Conservation (phyloP, 2,329 filamentous ascomycete species). For the Arachnomyces sp. region DNA sequence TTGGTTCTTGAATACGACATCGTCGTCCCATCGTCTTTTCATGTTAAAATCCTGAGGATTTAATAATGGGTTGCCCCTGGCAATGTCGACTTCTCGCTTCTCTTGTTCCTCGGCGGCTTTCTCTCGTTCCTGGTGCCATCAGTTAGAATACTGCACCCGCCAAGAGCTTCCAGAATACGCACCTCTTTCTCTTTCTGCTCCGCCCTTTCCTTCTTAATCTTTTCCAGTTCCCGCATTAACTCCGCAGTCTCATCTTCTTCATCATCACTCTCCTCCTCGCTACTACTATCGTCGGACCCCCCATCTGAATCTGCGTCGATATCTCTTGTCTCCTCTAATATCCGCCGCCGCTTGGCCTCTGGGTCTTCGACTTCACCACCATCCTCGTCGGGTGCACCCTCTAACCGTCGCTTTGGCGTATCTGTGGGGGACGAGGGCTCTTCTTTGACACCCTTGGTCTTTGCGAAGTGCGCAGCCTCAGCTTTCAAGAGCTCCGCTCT, state of each 20-base stretch:
- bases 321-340: conserved; percentile 79
- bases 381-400: conserved; percentile 37
- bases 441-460: conserved; percentile 61
- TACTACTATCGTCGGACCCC: conserved; percentile 50
- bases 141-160: no score
- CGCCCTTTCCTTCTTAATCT: conserved; percentile 79
- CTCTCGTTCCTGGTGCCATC: conserved; percentile 57
- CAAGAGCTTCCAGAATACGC: conserved; percentile 7
- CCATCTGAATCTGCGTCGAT: conserved; percentile 75
- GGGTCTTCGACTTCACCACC: conserved; percentile 54
- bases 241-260: conserved; percentile 80
- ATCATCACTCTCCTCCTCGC: conserved; percentile 58
- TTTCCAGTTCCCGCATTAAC: conserved; percentile 84
- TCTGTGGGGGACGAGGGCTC: conserved; percentile 24
- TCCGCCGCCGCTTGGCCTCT: conserved; percentile 73
- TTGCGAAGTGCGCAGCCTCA: conserved; percentile 79
- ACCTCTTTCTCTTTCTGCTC: conserved; percentile 71
- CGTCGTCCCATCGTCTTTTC: conserved; percentile 86
- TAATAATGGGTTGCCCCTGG: conserved; percentile 81
- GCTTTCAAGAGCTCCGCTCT: conserved; percentile 82
- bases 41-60: conserved; percentile 84
- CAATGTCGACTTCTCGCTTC: conserved; percentile 77
- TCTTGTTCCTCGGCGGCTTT: conserved; percentile 73
- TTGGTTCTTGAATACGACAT: conserved; percentile 99
- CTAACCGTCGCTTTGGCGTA: conserved; percentile 57